Base-by-base conservation (phyloP, 768 basidiomycete species). In the Trametes gibbosa region DNA sequence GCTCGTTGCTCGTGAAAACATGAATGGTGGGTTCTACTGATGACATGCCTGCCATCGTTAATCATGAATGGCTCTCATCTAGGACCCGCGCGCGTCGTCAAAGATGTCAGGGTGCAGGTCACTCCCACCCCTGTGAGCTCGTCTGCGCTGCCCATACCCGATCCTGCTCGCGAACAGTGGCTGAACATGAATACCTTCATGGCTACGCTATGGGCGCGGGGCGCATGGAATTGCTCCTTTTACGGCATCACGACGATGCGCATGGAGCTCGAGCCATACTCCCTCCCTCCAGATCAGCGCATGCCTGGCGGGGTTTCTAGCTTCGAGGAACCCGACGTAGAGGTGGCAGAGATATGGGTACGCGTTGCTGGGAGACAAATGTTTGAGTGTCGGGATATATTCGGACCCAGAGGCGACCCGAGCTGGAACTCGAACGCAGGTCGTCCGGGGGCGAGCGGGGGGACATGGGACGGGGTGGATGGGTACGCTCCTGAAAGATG, bases 401-500 rank as follows among this genome's bases (percentile, higher is more conserved):
- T 49, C 7, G 63, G 63, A 4, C 63, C 58, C 14, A 60, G 47
- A n/a, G 63, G 63, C 5, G 53, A 61, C 29, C 52, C 63, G 21
- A 32, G 51, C n/a, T 61, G 59, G 63, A 9, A 46, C 2, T 25
- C 5, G 40, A 34, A 53, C 19, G 1, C 7, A 16, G 62, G 62
- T 2, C 13, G 23, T 13, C 55, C 63, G 5, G 59, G 63, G 1
- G 27, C 32, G 12, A 60, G 59, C 17, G 63, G 56, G 3, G 56
- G 50, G 1, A 54, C 50, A 9, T 64, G 59, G 59, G 56, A 56
- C 29, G 62, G 62, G 16, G 58, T 59, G 24, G 59, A 60, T n/a
- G 59, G 59, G 16, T 64, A 61, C 34, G 51, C 58, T 24, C 50
- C 59, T 1, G 59, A 64, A 5, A 21, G 63, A 5, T 64, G 63